phyloP scores from a whole-genome alignment of 306 rosid species.

The Quercus suber region DNA sequence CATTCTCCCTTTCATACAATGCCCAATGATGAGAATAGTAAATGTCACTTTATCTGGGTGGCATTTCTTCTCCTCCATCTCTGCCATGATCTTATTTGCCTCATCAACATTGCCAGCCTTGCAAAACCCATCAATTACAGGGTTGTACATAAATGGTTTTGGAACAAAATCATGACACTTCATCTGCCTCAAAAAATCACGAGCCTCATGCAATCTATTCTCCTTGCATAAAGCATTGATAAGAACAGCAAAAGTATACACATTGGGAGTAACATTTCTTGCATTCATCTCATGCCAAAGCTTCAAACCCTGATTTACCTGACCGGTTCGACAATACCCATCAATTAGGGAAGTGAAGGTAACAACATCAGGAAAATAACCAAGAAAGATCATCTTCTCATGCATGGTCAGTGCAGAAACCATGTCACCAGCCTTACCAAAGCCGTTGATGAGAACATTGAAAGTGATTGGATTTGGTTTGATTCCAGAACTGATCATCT shows the following conservation, averaged over 20 bases:
- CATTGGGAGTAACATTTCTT: constrained; percentile 45
- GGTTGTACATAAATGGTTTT: constrained; percentile 66
- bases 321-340: constrained; percentile 65
- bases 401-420: constrained; percentile 46
- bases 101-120: constrained; percentile 82
- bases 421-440: constrained; percentile 63
- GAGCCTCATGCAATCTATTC: constrained; percentile 72
- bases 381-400: constrained; percentile 51
- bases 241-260: constrained; percentile 72
- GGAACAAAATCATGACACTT: constrained; percentile 46
- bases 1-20: constrained; percentile 87
- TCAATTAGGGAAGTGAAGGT: constrained; percentile 71
- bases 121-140: constrained; percentile 80
- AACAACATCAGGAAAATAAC: constrained; percentile 62
- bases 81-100: constrained; percentile 64
- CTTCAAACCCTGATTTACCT: constrained; percentile 52
- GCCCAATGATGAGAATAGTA: constrained; percentile 84
- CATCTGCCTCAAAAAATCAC: constrained; percentile 48
- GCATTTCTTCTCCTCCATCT: constrained; percentile 73
- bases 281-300: constrained; percentile 72
- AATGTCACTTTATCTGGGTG: constrained; percentile 71
- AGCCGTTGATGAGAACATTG: constrained; percentile 70
- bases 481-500: constrained; percentile 51
- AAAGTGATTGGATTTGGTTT: constrained; percentile 61
- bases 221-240: constrained; percentile 66